These are phyloP conservation scores for Noccaea caerulescens DNA, from an alignment of 345 rosid genomes.

Conservation along the genomic window DNA sequence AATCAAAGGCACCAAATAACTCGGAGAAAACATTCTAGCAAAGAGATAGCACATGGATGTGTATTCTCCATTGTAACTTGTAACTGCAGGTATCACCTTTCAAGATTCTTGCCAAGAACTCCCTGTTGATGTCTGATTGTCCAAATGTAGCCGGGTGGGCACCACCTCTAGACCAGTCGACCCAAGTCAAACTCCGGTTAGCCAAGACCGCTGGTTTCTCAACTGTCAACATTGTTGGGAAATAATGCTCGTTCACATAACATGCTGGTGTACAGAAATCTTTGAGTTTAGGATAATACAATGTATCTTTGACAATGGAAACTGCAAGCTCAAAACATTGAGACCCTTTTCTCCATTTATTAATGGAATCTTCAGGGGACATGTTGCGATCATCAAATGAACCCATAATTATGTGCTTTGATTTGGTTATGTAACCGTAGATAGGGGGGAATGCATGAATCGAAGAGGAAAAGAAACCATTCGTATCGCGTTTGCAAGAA, in stretches of 20 bases:
- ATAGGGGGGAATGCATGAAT: conserved; percentile 87
- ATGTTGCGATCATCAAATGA: conserved; percentile 85
- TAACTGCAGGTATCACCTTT: conserved; percentile 56
- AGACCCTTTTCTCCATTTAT: conserved; percentile 88
- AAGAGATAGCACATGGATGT: conserved; percentile 60
- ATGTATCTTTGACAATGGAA: conserved; percentile 64
- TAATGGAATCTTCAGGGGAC: conserved; percentile 74
- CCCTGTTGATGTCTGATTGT: conserved; percentile 61
- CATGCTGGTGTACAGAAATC: conserved; percentile 76
- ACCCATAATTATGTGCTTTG: conserved; percentile 71
- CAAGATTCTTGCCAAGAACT: conserved; percentile 57
- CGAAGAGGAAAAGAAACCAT: conserved; percentile 82
- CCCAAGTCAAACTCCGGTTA: conserved; percentile 87
- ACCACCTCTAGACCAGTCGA: conserved; percentile 97
- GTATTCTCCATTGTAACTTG: conserved; percentile 59
- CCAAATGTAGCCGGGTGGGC: conserved; percentile 93
- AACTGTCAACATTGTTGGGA: conserved; percentile 86
- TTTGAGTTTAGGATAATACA: conserved; percentile 64
- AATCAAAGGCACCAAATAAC: conserved; percentile 65
- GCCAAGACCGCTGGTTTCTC: conserved; percentile 62
- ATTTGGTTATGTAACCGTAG: conserved; percentile 61
- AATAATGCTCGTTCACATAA: conserved; percentile 89
- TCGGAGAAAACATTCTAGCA: conserved; percentile 77
- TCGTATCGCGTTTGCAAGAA: conserved; percentile 89
- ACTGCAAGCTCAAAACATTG: conserved; percentile 94